Evolutionary conservation across 495 filamentous ascomycete species (phyloP), one percentile per base, ranked within the genome.

Genomic region (Aspergillus carlsbadensis): DNA sequence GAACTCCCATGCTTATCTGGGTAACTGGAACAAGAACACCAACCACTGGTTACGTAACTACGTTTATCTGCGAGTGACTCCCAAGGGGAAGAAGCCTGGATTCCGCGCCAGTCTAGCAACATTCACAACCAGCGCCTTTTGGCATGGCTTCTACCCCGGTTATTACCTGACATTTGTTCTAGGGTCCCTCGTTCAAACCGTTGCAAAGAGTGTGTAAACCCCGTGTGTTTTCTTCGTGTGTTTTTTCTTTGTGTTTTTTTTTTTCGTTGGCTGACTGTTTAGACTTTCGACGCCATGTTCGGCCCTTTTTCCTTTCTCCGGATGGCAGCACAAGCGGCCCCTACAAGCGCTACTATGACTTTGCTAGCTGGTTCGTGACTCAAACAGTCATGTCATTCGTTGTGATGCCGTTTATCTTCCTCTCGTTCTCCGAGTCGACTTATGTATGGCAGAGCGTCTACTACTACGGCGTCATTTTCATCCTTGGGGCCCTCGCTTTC

Each of bases 11-110:
- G 92, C 81, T 5, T 98, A 92, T 60, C 78, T 98, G 10, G 93
- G 87, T 45, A 86, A 80, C 66, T 98, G 94, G 94, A 98, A 98
- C 72, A 94, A 95, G 78, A 98, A 98, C 71, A 98, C 94, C 15
- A 98, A 96, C 70, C 84, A 90, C 63, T 98, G 94, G 94, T 75
- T 98, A 53, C 85, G 93, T 34, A 96, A 98, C 68, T 98, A 96
- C 65, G 78, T 98, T 57, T 98, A 98, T 66, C 78, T 98, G 37
- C 87, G 94, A 15, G 95, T 98, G 2, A 98, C 94, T 5, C 94
- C 94, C 3, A 88, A 88, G 60, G 94, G 94, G 47, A 94, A 89
- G 79, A 98, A 98, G 68, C 94, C 94, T 8, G 94, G 94, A 2
- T 98, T 98, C 76, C 81, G 93, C 46, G 95, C 94, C 31, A 96